These are phyloP conservation scores for Choiromyces venosus DNA, from an alignment of 495 filamentous ascomycete species.

Conservation along the genomic window DNA sequence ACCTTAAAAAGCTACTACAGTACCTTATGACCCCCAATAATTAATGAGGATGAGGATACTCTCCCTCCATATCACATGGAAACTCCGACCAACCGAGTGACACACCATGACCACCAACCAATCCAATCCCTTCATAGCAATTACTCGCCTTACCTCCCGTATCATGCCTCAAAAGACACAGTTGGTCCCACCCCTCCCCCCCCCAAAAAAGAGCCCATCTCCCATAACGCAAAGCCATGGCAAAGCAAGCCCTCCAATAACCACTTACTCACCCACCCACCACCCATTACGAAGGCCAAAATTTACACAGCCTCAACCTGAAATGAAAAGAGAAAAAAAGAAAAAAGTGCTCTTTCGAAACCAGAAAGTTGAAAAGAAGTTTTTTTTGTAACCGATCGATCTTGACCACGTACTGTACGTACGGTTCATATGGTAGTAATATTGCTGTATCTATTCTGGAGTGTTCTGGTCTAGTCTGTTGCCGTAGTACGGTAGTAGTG, in stretches of 20 bases:
- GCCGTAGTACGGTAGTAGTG: neutral
- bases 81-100: neutral
- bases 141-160: neutral
- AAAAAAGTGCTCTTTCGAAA: neutral
- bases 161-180: neutral
- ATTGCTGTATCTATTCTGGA: neutral
- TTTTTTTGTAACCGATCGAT: neutral
- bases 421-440: too few relatives aligned
- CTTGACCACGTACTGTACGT: neutral
- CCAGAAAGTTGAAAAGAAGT: neutral
- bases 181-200: too few relatives aligned
- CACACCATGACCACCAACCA: neutral
- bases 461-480: neutral
- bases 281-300: neutral
- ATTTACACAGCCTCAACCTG: neutral
- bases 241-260: neutral
- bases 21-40: too few relatives aligned
- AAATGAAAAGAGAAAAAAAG: too few relatives aligned
- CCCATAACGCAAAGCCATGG: too few relatives aligned
- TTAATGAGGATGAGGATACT: neutral
- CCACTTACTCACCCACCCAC: too few relatives aligned
- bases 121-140: neutral
- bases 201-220: too few relatives aligned
- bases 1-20: too few relatives aligned
- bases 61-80: neutral